phyloP scores from a whole-genome alignment of 2,329 filamentous ascomycete species.

The Tolypocladium endophyticum region DNA sequence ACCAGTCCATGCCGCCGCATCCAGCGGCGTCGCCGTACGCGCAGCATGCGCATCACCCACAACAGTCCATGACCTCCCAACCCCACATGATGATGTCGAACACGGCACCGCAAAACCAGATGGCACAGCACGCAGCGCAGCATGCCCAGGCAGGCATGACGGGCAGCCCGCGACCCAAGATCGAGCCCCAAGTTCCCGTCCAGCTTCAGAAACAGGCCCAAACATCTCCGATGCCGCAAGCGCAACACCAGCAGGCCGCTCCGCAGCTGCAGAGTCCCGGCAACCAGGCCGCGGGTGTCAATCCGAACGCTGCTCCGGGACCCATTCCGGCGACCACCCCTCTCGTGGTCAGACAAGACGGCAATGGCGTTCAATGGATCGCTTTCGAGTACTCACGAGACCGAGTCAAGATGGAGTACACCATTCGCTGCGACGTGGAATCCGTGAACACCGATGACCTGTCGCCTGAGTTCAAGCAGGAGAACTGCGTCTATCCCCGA shows the following conservation, averaged over 20 bases:
- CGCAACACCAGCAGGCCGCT: slow-evolving; percentile 25
- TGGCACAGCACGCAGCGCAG: slow-evolving; percentile 48
- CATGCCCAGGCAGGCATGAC: slow-evolving; percentile 44
- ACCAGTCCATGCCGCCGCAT: slow-evolving; percentile 57
- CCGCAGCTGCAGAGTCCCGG: slow-evolving; percentile 28
- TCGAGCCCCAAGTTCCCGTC: slow-evolving; percentile 50
- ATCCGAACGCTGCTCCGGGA: slow-evolving; percentile 85
- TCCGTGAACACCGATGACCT: slow-evolving; percentile 87
- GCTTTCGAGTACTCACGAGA: slow-evolving; percentile 97
- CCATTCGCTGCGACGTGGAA: slow-evolving; percentile 94
- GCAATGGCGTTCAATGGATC: slow-evolving; percentile 97
- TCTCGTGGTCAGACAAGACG: slow-evolving; percentile 84
- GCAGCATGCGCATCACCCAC: slow-evolving; percentile 40
- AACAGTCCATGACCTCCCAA: slow-evolving; percentile 52
- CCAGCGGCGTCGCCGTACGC: slow-evolving; percentile 48
- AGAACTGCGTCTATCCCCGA: slow-evolving; percentile 95
- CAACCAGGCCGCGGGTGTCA: slow-evolving; percentile 43
- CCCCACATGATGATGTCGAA: slow-evolving; percentile 59
- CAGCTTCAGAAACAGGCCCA: slow-evolving; percentile 47
- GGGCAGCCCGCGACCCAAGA: slow-evolving; percentile 52
- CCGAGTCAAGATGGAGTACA: slow-evolving; percentile 98
- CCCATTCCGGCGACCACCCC: slow-evolving; percentile 96
- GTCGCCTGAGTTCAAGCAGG: slow-evolving; percentile 82
- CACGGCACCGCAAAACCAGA: slow-evolving; percentile 43
- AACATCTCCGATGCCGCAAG: slow-evolving; percentile 28